Percentiles rank a stretch among this genome's conserved stretches.
Evolutionary conservation across 1,284 basidiomycete genomes (phyloP).

Genomic region (Boletus smithii): DNA sequence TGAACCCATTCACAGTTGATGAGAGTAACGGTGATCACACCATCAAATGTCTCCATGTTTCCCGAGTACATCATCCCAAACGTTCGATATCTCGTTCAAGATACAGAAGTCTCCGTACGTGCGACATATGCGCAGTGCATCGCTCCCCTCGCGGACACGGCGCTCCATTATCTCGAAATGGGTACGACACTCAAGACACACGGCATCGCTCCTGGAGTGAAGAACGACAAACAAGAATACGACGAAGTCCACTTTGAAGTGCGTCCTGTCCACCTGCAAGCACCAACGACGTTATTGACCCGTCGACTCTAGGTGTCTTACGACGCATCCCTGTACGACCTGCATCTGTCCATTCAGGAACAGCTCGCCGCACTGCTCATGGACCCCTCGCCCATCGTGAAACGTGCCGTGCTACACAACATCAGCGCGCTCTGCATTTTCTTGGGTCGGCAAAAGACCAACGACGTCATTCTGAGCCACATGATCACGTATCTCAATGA

Average conservation of each 20-base stretch:
- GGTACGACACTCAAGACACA: constrained; percentile 85
- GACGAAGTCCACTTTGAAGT: constrained; percentile 77
- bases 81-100: constrained; percentile 76
- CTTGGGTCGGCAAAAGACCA: constrained; percentile 88
- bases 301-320: constrained; percentile 68
- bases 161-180: constrained; percentile 86
- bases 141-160: constrained; percentile 79
- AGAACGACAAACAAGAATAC: constrained; percentile 62
- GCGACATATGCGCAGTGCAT: constrained; percentile 88
- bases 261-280: constrained; percentile 8
- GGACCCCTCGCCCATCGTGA: constrained; percentile 73
- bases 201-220: constrained; percentile 48
- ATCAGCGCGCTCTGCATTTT: constrained; percentile 90
- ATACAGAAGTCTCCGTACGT: constrained; percentile 86
- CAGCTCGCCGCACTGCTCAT: constrained; percentile 78
- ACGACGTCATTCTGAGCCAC: constrained; percentile 92
- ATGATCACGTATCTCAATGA: constrained; percentile 99
- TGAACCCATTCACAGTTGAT: constrained; percentile 55
- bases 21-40: constrained; percentile 83
- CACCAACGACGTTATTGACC: constrained; percentile 4
- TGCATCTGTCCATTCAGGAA: constrained; percentile 85
- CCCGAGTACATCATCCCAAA: constrained; percentile 96
- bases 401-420: constrained; percentile 72
- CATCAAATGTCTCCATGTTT: constrained; percentile 85
- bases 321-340: constrained; percentile 79